phyloP scores from a whole-genome alignment of 2,329 filamentous ascomycete genomes.

The Fusarium hainanense region DNA sequence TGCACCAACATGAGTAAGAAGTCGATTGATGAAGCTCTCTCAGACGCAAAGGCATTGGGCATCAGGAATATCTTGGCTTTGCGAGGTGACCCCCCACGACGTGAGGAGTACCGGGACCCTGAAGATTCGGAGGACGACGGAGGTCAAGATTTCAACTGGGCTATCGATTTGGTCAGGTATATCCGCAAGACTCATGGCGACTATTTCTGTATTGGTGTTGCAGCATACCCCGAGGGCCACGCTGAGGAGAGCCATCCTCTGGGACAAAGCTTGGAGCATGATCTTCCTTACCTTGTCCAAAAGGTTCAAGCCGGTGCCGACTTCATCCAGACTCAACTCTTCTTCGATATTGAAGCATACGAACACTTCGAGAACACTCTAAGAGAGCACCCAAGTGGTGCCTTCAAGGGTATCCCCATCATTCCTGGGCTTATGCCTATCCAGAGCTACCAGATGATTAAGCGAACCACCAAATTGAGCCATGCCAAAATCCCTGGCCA shows the following conservation, averaged over 20 bases:
- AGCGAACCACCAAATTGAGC: conserved; percentile 92
- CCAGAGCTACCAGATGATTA: conserved; percentile 96
- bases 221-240: conserved; percentile 95
- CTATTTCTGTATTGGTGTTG: conserved; percentile 96
- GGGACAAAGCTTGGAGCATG: conserved; percentile 76
- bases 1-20: conserved; percentile 96
- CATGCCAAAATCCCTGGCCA: conserved; percentile 82
- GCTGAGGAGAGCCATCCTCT: conserved; percentile 87
- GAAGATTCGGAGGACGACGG: conserved; percentile 67
- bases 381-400: conserved; percentile 82
- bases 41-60: conserved; percentile 89
- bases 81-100: conserved; percentile 88
- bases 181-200: conserved; percentile 88
- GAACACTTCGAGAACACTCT: conserved; percentile 80
- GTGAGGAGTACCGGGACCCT: conserved; percentile 82
- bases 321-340: conserved; percentile 98
- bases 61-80: conserved; percentile 94
- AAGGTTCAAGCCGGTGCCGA: conserved; percentile 93
- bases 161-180: conserved; percentile 88
- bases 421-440: conserved; percentile 97
- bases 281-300: conserved; percentile 88
- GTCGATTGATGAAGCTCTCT: conserved; percentile 87
- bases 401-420: conserved; percentile 87
- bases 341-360: conserved; percentile 90
- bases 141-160: conserved; percentile 87